phyloP scores from a whole-genome alignment of 2,329 filamentous ascomycete species.

The Apiospora malaysiana region DNA sequence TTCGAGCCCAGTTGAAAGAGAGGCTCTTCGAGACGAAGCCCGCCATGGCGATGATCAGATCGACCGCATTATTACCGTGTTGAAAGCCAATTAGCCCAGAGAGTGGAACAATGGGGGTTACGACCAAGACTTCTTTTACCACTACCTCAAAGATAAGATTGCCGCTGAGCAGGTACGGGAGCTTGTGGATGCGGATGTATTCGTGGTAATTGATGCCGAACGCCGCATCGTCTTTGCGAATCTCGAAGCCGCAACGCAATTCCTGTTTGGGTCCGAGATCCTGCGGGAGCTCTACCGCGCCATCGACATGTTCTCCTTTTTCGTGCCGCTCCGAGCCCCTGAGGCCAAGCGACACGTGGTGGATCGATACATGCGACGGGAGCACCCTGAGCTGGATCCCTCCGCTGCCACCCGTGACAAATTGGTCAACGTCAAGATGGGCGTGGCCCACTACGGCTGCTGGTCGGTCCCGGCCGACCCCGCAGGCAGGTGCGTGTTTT shows the following conservation, averaged over 20 bases:
- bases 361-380: slow-evolving; percentile 25
- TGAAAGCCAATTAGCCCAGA: slow-evolving; percentile 2
- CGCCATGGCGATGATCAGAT: background rate
- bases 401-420: slow-evolving; percentile 24
- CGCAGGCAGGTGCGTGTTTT: background rate
- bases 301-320: slow-evolving; percentile 26
- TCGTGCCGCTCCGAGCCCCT: slow-evolving; percentile 23
- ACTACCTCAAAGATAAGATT: background rate
- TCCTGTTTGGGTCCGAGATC: slow-evolving; percentile 23
- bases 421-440: slow-evolving; percentile 26
- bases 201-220: slow-evolving; percentile 23
- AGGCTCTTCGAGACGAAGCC: background rate
- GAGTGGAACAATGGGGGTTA: background rate
- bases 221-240: slow-evolving; percentile 26
- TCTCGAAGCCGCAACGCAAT: slow-evolving; percentile 23
- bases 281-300: slow-evolving; percentile 12
- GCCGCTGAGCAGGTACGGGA: slow-evolving; percentile 5
- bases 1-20: background rate
- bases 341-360: slow-evolving; percentile 26
- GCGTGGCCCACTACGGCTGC: slow-evolving; percentile 27
- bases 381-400: slow-evolving; percentile 27
- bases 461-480: slow-evolving; percentile 24
- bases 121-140: slow-evolving; percentile 8
- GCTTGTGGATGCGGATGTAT: background rate
- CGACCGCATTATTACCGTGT: background rate